Percentiles rank a stretch among this genome's conserved stretches.
phyloP scores from a whole-genome alignment of 768 basidiomycete species.

The Boletus patriciae region DNA sequence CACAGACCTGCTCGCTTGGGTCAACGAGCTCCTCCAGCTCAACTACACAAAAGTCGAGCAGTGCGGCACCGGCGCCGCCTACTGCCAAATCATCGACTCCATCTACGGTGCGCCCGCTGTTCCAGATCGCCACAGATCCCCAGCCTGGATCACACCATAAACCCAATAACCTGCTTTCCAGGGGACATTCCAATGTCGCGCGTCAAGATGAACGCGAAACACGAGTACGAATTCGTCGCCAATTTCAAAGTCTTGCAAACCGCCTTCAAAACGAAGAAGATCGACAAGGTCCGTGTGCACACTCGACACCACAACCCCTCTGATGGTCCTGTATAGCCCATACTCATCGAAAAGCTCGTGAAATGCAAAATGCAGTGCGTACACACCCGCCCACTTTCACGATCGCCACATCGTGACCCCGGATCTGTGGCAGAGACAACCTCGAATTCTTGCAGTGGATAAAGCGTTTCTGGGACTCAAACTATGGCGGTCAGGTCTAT shows the following conservation, averaged over 20 bases:
- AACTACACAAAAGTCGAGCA: conserved; percentile 93
- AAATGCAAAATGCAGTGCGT: conserved; percentile 99
- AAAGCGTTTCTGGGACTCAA: conserved; percentile 92
- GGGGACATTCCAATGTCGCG: conserved; percentile 88
- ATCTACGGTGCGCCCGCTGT: conserved; percentile 69
- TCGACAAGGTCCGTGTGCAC: conserved; percentile 74
- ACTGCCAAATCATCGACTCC: conserved; percentile 94
- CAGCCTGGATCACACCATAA: conserved; percentile 7
- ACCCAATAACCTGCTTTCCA: conserved; percentile 33
- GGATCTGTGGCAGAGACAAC: conserved; percentile 67
- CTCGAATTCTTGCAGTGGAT: conserved; percentile 98
- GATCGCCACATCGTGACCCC: conserved; percentile 17
- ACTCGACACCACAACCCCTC: background rate
- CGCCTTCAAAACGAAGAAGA: conserved; percentile 85
- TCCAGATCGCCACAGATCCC: conserved; percentile 21
- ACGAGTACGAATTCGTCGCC: conserved; percentile 92
- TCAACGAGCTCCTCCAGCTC: conserved; percentile 89
- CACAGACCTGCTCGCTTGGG: conserved; percentile 87
- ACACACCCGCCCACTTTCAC: background rate
- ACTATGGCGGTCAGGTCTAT: conserved; percentile 85
- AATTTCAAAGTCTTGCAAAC: conserved; percentile 98
- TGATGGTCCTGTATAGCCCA: conserved; percentile 56
- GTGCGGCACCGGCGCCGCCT: conserved; percentile 87
- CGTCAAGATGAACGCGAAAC: conserved; percentile 95
- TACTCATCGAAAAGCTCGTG: conserved; percentile 89